phyloP scores from a whole-genome alignment of 176 grass and related monocot species.

The Areca catechu region DNA sequence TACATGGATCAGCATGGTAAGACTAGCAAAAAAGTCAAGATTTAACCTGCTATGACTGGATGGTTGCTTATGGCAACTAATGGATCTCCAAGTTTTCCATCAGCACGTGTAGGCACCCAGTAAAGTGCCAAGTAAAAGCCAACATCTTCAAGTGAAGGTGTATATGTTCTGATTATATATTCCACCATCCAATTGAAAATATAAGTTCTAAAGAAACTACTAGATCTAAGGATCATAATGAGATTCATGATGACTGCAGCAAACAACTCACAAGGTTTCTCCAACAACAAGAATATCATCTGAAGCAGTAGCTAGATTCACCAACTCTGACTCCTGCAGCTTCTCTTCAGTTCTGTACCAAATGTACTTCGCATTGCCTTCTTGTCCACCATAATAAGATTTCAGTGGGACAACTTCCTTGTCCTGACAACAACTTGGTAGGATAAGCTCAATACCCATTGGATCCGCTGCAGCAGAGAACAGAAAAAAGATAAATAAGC shows the following conservation, averaged over 20 bases:
- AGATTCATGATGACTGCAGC: not conserved
- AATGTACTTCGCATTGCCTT: conserved; percentile 69
- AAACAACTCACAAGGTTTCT: conserved; percentile 57
- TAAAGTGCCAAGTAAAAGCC: conserved; percentile 60
- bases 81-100: conserved; percentile 65
- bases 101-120: conserved; percentile 80
- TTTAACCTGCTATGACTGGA: conserved; percentile 86
- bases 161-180: conserved; percentile 61
- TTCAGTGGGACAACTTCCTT: conserved; percentile 70
- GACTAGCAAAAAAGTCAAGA: not conserved
- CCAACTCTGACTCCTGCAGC: conserved; percentile 36
- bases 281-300: conserved; percentile 41
- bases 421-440: conserved; percentile 67
- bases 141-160: conserved; percentile 68
- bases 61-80: conserved; percentile 42
- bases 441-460: conserved; percentile 50
- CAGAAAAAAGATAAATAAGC: not conserved
- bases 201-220: conserved; percentile 9
- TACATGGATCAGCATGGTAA: too few relatives aligned
- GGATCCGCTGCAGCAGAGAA: conserved; percentile 53
- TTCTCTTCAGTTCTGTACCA: conserved; percentile 73
- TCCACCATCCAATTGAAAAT: conserved; percentile 19
- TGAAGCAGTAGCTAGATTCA: conserved; percentile 37
- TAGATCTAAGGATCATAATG: too few relatives aligned
- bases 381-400: conserved; percentile 83